phyloP scores from a whole-genome alignment of 2,329 filamentous ascomycete species.

The Apiospora koreana region DNA sequence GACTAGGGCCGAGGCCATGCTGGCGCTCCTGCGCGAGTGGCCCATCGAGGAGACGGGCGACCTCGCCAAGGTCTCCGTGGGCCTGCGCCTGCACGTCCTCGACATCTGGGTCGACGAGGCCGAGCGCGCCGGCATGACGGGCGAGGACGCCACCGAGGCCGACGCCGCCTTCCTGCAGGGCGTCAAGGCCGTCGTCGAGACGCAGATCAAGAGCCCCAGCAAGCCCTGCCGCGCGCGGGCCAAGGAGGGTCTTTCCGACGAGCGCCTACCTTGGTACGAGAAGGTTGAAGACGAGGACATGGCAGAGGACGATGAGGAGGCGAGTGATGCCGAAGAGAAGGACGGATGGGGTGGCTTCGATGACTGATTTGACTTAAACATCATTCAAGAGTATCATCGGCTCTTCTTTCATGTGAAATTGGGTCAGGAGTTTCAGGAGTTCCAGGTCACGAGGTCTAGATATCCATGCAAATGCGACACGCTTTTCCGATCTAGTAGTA shows the following conservation, averaged over 20 bases:
- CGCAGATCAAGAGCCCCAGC: conserved; percentile 59
- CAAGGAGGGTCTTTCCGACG: conserved; percentile 71
- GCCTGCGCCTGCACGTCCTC: conserved; percentile 80
- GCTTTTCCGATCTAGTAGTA: conserved; percentile 6
- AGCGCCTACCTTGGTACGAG: conserved; percentile 67
- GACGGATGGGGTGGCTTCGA: conserved; percentile 71
- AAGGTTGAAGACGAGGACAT: conserved; percentile 33
- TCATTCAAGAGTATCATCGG: not conserved
- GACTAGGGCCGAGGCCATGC: conserved; percentile 28
- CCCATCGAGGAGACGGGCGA: conserved; percentile 44
- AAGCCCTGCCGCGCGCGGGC: conserved; percentile 74
- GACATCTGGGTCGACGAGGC: conserved; percentile 93
- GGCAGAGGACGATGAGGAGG: conserved; percentile 23
- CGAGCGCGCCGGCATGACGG: conserved; percentile 64
- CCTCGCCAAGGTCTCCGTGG: conserved; percentile 69
- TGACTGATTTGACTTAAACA: conserved; percentile 45
- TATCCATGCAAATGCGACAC: conserved; percentile 13
- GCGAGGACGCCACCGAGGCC: conserved; percentile 35
- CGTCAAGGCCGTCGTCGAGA: conserved; percentile 57
- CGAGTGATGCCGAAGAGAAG: conserved; percentile 44
- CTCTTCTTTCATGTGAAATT: conserved; percentile 1
- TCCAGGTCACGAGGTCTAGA: conserved; percentile 15
- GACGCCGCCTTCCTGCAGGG: conserved; percentile 49
- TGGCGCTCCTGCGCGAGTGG: conserved; percentile 47
- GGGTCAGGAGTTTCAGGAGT: conserved; percentile 14